Conservation (phyloP, 2,329 filamentous ascomycete genomes). For the Pseudonectria buxi region DNA sequence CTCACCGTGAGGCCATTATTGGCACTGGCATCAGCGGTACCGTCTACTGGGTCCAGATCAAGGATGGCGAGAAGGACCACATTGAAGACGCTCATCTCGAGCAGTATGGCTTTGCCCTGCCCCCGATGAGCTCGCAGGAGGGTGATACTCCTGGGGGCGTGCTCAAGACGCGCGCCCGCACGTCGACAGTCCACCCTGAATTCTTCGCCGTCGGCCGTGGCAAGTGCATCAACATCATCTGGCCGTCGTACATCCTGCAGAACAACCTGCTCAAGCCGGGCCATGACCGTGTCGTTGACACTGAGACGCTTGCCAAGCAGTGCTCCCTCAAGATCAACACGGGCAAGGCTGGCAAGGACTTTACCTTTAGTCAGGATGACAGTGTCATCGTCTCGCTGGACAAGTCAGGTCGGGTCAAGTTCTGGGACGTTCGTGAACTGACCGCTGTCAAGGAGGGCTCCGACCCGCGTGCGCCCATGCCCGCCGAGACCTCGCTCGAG, state of each 20-base stretch:
- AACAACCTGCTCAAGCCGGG: constrained; percentile 57
- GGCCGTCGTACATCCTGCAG: constrained; percentile 57
- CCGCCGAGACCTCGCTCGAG: constrained; percentile 57
- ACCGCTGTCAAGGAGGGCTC: constrained; percentile 47
- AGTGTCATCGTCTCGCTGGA: constrained; percentile 90
- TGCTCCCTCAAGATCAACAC: constrained; percentile 90
- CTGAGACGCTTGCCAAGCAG: constrained; percentile 78
- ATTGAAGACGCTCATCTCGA: constrained; percentile 74
- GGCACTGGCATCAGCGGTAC: constrained; percentile 91
- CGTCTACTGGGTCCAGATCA: constrained; percentile 90
- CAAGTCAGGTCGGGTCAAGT: constrained; percentile 92
- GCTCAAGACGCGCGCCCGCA: constrained; percentile 89
- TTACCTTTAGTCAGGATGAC: constrained; percentile 95
- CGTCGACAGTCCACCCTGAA: constrained; percentile 81
- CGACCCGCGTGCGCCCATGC: constrained; percentile 44
- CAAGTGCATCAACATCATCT: constrained; percentile 90
- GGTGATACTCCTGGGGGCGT: constrained; percentile 88
- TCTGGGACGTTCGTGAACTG: constrained; percentile 91
- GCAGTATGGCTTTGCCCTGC: constrained; percentile 80
- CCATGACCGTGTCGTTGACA: constrained; percentile 68
- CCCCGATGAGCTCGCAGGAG: constrained; percentile 76
- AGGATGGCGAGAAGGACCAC: constrained; percentile 68
- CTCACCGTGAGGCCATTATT: constrained; percentile 73
- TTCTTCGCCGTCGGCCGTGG: constrained; percentile 94
- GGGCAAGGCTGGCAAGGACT: constrained; percentile 97